Conservation (phyloP, 495 filamentous ascomycete species). For the Elasticomyces elasticus region DNA sequence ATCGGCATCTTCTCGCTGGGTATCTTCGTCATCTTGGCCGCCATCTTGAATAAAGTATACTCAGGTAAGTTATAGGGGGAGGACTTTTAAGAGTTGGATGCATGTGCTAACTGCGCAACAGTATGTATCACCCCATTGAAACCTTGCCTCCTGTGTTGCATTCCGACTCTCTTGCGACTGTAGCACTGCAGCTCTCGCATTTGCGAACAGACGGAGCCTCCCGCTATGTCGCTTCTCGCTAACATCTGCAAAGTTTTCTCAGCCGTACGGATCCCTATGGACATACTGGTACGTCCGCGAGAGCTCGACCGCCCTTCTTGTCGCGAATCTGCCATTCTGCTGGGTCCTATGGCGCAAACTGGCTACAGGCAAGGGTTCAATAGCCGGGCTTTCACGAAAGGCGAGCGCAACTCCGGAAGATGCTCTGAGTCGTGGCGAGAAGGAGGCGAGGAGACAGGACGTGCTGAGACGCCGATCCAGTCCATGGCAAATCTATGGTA, state of each 20-base stretch:
- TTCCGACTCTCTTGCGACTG: no score
- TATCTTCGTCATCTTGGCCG: constrained; percentile 53
- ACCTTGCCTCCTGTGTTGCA: no score
- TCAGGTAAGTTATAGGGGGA: no score
- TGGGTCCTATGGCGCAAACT: constrained; percentile 38
- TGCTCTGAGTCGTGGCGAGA: constrained; percentile 3
- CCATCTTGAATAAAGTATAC: constrained; percentile 57
- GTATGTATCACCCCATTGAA: no score
- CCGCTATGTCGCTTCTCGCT: no score
- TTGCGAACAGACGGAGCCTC: no score
- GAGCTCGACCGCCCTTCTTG: constrained; percentile 51
- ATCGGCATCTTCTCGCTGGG: constrained; percentile 43
- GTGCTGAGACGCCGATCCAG: not conserved
- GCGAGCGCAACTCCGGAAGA: not conserved
- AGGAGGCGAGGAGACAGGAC: not conserved
- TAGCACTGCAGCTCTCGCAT: no score
- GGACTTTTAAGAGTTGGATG: no score
- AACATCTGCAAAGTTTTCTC: no score
- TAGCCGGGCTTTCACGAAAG: constrained; percentile 2
- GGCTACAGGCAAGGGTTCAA: not conserved
- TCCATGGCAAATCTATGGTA: not conserved
- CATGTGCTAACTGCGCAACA: no score
- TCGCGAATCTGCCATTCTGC: constrained; percentile 54
- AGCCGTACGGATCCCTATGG: constrained; percentile 47
- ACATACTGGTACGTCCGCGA: constrained; percentile 61